Evolutionary conservation across 2,329 filamentous ascomycete species (phyloP).

Genomic region (Dothistroma septosporum): DNA sequence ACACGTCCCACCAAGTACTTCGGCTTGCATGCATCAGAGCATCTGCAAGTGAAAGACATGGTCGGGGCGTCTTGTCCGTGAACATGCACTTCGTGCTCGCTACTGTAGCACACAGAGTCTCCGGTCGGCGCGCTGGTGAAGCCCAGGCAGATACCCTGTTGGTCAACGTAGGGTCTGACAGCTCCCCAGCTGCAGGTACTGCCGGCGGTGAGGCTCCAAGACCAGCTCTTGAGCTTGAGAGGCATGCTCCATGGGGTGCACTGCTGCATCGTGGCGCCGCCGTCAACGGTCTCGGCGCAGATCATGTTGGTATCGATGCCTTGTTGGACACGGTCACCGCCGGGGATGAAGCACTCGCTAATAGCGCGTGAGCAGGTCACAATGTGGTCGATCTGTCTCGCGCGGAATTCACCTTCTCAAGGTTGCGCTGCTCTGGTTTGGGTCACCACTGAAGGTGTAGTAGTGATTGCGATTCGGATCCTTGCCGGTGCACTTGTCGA

Average conservation of each 20-base stretch:
- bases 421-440: background rate
- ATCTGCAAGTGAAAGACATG: background rate
- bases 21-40: background rate
- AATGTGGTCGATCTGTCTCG: background rate
- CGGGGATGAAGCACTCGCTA: background rate
- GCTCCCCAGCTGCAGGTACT: background rate
- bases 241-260: background rate
- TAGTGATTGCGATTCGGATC: background rate
- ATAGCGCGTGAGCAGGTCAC: background rate
- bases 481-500: background rate
- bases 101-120: background rate
- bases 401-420: background rate
- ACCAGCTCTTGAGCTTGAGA: background rate
- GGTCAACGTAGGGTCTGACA: background rate
- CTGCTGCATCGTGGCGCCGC: background rate
- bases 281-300: background rate
- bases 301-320: background rate
- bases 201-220: background rate
- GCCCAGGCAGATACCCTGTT: background rate
- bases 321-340: background rate
- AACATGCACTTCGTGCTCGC: background rate
- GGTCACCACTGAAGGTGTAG: background rate
- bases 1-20: background rate
- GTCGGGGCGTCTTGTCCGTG: background rate
- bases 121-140: background rate